These are phyloP conservation scores for Haplographium delicatum DNA, from an alignment of 495 filamentous ascomycete species.

Conservation along the genomic window DNA sequence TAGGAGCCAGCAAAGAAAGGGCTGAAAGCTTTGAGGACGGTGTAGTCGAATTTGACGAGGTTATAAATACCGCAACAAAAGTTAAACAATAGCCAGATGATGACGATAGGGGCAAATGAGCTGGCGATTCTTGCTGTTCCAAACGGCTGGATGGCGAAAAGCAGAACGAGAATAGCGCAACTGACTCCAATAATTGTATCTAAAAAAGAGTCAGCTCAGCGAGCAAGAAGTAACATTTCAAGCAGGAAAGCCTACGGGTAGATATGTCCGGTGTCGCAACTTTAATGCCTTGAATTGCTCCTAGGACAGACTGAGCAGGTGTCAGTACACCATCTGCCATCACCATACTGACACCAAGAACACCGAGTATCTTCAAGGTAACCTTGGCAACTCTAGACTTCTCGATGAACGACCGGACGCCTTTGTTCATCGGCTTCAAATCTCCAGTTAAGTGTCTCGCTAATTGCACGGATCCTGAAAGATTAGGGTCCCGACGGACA, in stretches of 20 bases:
- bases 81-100: constrained; percentile 69
- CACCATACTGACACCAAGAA: constrained; percentile 66
- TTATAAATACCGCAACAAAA: constrained; percentile 66
- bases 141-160: constrained; percentile 67
- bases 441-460: constrained; percentile 53
- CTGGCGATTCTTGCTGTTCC: constrained; percentile 60
- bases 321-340: constrained; percentile 65
- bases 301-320: constrained; percentile 64
- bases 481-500: constrained; percentile 24
- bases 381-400: constrained; percentile 43
- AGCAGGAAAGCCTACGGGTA: no score
- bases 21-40: constrained; percentile 64
- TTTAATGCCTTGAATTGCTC: constrained; percentile 63
- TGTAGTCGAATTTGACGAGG: constrained; percentile 55
- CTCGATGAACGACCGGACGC: constrained; percentile 53
- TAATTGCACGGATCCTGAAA: constrained; percentile 40
- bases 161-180: constrained; percentile 61
- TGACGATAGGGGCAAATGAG: constrained; percentile 66
- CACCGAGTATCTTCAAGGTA: constrained; percentile 60
- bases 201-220: no score
- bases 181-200: constrained; percentile 59
- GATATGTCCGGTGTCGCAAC: constrained; percentile 42
- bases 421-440: constrained; percentile 43
- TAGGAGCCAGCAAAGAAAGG: constrained; percentile 59
- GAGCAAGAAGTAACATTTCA: no score